phyloP scores from a whole-genome alignment of 495 filamentous ascomycete species.

The Amphirosellinia nigrospora region DNA sequence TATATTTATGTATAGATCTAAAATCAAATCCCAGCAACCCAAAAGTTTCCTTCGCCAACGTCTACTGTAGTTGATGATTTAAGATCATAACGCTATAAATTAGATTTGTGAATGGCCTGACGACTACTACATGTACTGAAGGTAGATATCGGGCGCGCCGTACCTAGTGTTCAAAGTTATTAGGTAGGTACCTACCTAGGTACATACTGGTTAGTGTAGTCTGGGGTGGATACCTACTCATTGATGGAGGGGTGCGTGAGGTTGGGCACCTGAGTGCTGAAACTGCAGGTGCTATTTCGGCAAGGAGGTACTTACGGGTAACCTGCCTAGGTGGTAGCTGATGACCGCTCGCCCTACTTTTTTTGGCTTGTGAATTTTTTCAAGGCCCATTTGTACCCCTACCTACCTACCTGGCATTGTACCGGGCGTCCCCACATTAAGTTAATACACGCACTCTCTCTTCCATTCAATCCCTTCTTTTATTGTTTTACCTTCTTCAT shows the following conservation, averaged over 20 bases:
- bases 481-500: conserved; percentile 28
- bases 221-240: neutral
- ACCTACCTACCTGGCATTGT: neutral
- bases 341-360: conserved; percentile 1
- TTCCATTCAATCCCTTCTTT: conserved; percentile 13
- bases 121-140: too few species aligned
- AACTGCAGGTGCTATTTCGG: neutral
- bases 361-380: conserved; percentile 19
- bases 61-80: too few species aligned
- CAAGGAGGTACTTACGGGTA: neutral
- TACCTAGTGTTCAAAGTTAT: too few species aligned
- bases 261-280: conserved; percentile 19
- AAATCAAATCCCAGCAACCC: too few species aligned
- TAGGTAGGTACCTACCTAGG: neutral
- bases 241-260: neutral
- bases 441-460: neutral
- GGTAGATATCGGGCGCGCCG: too few species aligned
- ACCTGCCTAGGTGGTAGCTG: too few species aligned
- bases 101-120: too few species aligned
- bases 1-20: too few species aligned
- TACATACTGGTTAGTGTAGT: neutral
- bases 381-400: neutral
- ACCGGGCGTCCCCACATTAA: conserved; percentile 1
- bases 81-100: too few species aligned
- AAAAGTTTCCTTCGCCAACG: too few species aligned